Evolutionary conservation across 345 rosid species (phyloP).

Genomic region (Carallia brachiata): DNA sequence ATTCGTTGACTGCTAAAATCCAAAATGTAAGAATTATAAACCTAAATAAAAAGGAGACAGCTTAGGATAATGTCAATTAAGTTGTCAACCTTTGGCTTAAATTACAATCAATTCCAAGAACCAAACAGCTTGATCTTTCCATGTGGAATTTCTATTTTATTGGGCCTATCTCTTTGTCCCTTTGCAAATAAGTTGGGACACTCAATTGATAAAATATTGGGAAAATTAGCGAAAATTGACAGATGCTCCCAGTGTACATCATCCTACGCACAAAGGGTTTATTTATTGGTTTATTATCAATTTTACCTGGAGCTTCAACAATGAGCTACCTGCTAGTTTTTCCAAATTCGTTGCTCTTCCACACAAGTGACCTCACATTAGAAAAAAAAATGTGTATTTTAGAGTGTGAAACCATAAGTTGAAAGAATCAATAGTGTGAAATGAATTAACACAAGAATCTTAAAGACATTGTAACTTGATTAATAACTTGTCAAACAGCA

Average conservation of each 20-base stretch:
- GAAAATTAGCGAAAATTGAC: not conserved
- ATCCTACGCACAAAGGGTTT: not conserved
- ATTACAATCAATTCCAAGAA: too few relatives aligned
- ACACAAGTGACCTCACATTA: not conserved
- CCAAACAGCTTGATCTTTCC: too few relatives aligned
- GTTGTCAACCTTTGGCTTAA: too few relatives aligned
- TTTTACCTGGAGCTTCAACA: not conserved
- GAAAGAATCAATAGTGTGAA: not conserved
- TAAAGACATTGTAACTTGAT: not conserved
- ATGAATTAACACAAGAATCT: not conserved
- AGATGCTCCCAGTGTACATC: not conserved
- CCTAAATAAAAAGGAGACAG: too few relatives aligned
- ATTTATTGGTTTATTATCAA: not conserved
- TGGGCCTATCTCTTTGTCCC: too few relatives aligned
- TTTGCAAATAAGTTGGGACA: not conserved
- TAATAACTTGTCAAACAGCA: not conserved
- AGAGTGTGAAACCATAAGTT: constrained; percentile 7
- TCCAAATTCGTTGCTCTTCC: not conserved
- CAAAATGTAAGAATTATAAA: too few relatives aligned
- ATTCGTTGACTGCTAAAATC: too few relatives aligned
- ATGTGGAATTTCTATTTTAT: too few relatives aligned
- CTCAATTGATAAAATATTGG: not conserved
- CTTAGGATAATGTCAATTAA: too few relatives aligned
- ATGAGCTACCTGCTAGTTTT: not conserved
- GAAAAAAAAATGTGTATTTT: not conserved